A percentile compares a stretch with the other conserved stretches of the same genome.
phyloP scores from a whole-genome alignment of 805 yeast species.

The Myxozyma neotropica region DNA sequence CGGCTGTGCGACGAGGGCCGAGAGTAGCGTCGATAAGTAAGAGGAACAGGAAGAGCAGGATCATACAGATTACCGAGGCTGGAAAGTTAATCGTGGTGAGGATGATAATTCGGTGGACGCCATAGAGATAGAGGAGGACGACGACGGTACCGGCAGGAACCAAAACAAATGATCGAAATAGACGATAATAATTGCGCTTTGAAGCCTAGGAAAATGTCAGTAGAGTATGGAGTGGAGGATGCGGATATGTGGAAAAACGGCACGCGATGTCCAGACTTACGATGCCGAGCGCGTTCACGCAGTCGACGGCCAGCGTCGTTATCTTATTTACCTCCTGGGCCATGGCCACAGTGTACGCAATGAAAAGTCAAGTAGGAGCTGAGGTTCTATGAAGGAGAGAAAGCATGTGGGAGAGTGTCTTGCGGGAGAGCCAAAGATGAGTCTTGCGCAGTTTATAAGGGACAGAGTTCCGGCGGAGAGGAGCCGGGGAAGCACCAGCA shows the following conservation, averaged over 20 bases:
- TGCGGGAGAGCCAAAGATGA: neutral
- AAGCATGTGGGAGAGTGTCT: neutral
- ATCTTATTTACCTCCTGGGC: constrained; percentile 1
- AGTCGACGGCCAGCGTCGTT: constrained; percentile 36
- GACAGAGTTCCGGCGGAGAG: too few relatives aligned
- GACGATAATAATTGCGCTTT: constrained; percentile 11
- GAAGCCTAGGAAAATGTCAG: constrained; percentile 10
- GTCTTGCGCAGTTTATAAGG: too few relatives aligned
- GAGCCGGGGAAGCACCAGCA: too few relatives aligned
- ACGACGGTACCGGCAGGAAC: constrained; percentile 55
- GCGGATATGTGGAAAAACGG: constrained; percentile 8
- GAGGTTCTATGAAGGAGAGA: neutral
- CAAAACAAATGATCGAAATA: constrained; percentile 50
- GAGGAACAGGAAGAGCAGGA: constrained; percentile 55
- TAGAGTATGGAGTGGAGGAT: neutral
- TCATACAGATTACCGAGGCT: constrained; percentile 71
- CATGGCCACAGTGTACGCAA: neutral
- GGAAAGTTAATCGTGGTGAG: constrained; percentile 61
- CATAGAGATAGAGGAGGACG: constrained; percentile 54
- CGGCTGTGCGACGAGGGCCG: constrained; percentile 42
- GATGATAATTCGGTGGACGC: constrained; percentile 52
- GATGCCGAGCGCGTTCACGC: constrained; percentile 41
- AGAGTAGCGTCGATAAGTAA: constrained; percentile 45
- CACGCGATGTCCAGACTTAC: constrained; percentile 35
- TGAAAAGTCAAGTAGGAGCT: neutral